Evolutionary conservation across 2,329 filamentous ascomycete genomes (phyloP), one percentile per base, ranked within the genome.

Genomic region (Microcera coccophila): DNA sequence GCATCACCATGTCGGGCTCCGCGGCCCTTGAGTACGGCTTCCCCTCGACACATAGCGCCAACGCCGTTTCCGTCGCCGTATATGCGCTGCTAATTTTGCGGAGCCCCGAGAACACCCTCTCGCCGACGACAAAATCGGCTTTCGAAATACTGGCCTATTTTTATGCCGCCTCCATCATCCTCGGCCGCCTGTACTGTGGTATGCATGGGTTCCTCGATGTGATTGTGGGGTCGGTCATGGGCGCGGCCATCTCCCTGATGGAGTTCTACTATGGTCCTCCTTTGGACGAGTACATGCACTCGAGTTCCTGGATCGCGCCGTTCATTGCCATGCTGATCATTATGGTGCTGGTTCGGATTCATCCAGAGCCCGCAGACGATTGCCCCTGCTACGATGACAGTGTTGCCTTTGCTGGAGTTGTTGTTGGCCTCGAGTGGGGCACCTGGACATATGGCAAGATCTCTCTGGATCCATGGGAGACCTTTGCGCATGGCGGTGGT

Each of bases 171-270:
- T 96, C 91, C 19, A 97, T 98, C 60, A 79, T 96, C 31, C 72
- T 97, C 49, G 93, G 93, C 5, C 82, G 93, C 16, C 73, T 98
- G 26, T 97, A 98, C 70, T 98, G 93, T 62, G 93, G 93, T 48
- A 98, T 98, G 93, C 93, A 98, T 67, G 93, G 93, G 10, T 95
- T 97, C 67, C 74, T 93, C 33, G 93, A 98, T 65, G 90, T 97
- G 18, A 68, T 93, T 12, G 66, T 93, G 43, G 93, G 93, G 5
- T 88, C 85, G 41, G 57, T 82, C 12, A 75, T 96, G 42, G 93
- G 93, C 22, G 84, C 82, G 10, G 66, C 77, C 39, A 78, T 84
- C 50, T 76, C 75, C 18, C 62, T 77, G 20, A 52, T 79, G 48
- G 80, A 84, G 59, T 82, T 80, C 58, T 72, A 79, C 55, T 78